Evolutionary conservation across 805 yeast species (phyloP), one percentile per base, ranked within the genome.

Genomic region (Wickerhamomyces bovis): DNA sequence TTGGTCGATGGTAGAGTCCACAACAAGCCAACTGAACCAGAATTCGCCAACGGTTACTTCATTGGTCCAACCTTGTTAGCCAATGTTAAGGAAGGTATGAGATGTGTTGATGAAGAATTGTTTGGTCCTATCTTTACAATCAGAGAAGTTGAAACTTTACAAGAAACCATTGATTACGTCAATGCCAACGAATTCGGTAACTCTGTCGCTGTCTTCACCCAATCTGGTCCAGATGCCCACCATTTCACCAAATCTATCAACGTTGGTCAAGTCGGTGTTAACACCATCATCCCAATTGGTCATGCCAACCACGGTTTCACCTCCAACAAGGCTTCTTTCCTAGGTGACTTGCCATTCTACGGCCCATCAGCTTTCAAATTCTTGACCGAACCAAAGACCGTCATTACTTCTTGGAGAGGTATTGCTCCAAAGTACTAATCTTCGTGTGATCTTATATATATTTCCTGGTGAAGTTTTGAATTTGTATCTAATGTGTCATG

Each of bases 271-370:
- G 86, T 84, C 42, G 92, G 92, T 53, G 70, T 84, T 54, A 84
- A 84, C 62, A 87, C 83, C 28, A 87, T 88, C 19, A 81, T 84
- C 47, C 92, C 92, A 16, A 89, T 84, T 35, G 90, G 90, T 48
- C 73, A 83, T 63, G 90, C 90, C 47, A 81, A 83, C 83, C 83
- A 84, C 66, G 82, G 88, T 11, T 84, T 84, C 73, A 84, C 92
- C 15, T 89, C 90, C 19, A 80, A 80, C 68, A 82, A 81, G 70
- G 85, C 80, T 42, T 81, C 88, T 10, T 83, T 85, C 78, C 69
- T 84, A 53, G 92, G 92, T 44, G 89, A 84, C 63, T 76, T 84
- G 71, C 85, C 83, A 71, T 85, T 84, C 70, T 84, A 84, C 68
- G 92, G 92, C 53, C 81, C 83, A 68, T 72, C 83, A 6, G 89